phyloP scores from a whole-genome alignment of 495 filamentous ascomycete genomes.

The Penicillium argentinense region DNA sequence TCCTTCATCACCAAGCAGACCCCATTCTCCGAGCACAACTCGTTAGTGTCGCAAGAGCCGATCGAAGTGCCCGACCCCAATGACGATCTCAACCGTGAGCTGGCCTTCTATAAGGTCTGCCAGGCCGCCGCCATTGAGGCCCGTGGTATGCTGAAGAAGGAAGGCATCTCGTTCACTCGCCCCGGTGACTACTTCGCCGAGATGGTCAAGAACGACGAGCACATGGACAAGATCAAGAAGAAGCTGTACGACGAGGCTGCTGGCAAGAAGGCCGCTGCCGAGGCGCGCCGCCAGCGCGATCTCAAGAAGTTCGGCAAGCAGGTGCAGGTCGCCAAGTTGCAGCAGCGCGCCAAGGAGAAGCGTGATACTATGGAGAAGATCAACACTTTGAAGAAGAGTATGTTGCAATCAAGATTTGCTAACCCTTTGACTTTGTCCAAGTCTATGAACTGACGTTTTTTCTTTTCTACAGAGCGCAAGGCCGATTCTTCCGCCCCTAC shows the following conservation, averaged over 20 bases:
- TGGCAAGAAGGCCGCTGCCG: conserved; percentile 84
- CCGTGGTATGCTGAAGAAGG: conserved; percentile 71
- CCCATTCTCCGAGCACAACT: conserved; percentile 66
- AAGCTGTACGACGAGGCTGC: conserved; percentile 92
- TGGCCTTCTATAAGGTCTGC: conserved; percentile 91
- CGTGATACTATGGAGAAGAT: conserved; percentile 91
- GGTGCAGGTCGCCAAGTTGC: conserved; percentile 93
- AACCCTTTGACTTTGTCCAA: no score
- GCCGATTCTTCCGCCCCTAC: conserved; percentile 63
- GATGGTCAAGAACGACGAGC: conserved; percentile 97
- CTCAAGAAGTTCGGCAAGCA: conserved; percentile 99
- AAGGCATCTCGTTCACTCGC: conserved; percentile 79
- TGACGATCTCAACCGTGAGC: conserved; percentile 86
- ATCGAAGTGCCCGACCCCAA: conserved; percentile 66
- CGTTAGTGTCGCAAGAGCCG: conserved; percentile 52
- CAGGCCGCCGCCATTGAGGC: conserved; percentile 73
- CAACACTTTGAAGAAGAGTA: conserved; percentile 89
- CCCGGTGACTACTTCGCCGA: conserved; percentile 96
- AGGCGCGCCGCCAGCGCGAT: conserved; percentile 89
- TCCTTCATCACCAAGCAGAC: conserved; percentile 57
- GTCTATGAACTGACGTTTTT: no score
- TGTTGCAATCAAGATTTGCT: conserved; percentile 14
- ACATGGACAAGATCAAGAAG: conserved; percentile 93
- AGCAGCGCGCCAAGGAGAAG: conserved; percentile 90
- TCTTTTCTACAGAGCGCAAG: conserved; percentile 69